Conservation (phyloP, 768 basidiomycete genomes). For the Suillus bovinus region DNA sequence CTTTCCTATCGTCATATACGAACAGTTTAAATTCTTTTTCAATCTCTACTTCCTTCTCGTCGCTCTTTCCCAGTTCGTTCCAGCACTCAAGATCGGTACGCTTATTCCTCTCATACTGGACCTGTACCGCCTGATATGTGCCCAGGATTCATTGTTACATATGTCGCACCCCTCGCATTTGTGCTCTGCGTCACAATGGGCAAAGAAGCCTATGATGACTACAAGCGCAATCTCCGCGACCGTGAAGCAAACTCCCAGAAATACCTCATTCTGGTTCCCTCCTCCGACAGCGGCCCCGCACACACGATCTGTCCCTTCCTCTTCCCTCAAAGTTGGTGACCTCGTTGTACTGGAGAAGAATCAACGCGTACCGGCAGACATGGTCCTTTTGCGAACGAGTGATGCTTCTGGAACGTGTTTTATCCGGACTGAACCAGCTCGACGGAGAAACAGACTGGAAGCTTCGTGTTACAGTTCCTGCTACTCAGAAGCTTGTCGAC, state of each 20-base stretch:
- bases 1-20: slow-evolving; percentile 95
- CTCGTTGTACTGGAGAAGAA: slow-evolving; percentile 94
- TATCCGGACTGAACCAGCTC: slow-evolving; percentile 94
- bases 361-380: slow-evolving; percentile 93
- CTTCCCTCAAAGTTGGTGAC: slow-evolving; percentile 87
- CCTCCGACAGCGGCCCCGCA: slow-evolving; percentile 40
- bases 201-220: slow-evolving; percentile 99
- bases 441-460: slow-evolving; percentile 99
- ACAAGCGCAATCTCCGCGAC: slow-evolving; percentile 90
- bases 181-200: slow-evolving; percentile 96
- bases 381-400: slow-evolving; percentile 84
- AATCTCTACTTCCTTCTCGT: slow-evolving; percentile 98
- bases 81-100: slow-evolving; percentile 92
- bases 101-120: neutral
- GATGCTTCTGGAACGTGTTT: slow-evolving; percentile 94
- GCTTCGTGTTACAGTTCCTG: slow-evolving; percentile 82
- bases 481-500: slow-evolving; percentile 70
- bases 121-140: slow-evolving; percentile 6
- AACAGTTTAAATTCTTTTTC: slow-evolving; percentile 99
- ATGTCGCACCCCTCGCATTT: slow-evolving; percentile 94
- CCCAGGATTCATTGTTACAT: slow-evolving; percentile 91
- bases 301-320: slow-evolving; percentile 84
- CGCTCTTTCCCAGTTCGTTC: slow-evolving; percentile 93
- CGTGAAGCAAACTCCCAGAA: slow-evolving; percentile 93
- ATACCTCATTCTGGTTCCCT: slow-evolving; percentile 78